Percentiles rank a stretch among this genome's conserved stretches.
phyloP scores from a whole-genome alignment of 1,284 basidiomycete genomes.

The Ustilago trichophora region DNA sequence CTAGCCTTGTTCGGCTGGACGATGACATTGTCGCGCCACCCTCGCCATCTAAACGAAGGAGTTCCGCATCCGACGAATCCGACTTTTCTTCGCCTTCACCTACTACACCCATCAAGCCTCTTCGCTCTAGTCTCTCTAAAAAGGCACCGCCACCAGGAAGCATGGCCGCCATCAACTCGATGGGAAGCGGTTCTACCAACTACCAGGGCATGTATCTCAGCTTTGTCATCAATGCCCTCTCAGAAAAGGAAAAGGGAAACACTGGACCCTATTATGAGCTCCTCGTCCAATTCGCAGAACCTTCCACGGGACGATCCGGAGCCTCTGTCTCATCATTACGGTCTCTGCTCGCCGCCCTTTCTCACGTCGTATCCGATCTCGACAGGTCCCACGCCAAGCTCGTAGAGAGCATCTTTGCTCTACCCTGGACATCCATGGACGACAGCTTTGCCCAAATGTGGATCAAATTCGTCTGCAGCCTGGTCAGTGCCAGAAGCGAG shows the following conservation, averaged over 20 bases:
- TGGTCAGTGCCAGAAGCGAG: conserved; percentile 91
- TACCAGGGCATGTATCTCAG: conserved; percentile 80
- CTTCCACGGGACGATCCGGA: conserved; percentile 26
- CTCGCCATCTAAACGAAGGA: conserved; percentile 36
- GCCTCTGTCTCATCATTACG: conserved; percentile 55
- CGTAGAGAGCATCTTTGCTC: conserved; percentile 83
- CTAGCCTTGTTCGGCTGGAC: conserved; percentile 12
- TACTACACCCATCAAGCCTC: conserved; percentile 25
- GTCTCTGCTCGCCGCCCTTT: conserved; percentile 69
- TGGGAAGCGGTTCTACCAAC: conserved; percentile 19
- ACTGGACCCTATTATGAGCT: conserved; percentile 69
- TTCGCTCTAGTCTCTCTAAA: conserved; percentile 40
- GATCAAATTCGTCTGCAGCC: conserved; percentile 80
- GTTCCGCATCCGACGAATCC: conserved; percentile 25
- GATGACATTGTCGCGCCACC: conserved; percentile 5
- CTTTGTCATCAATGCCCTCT: conserved; percentile 82
- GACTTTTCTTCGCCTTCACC: conserved; percentile 31
- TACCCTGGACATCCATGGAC: conserved; percentile 87
- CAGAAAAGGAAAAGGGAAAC: conserved; percentile 73
- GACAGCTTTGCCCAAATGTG: conserved; percentile 74
- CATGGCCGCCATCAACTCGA: conserved; percentile 38
- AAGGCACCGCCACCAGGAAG: conserved; percentile 36
- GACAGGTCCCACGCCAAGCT: conserved; percentile 80
- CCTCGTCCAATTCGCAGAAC: conserved; percentile 69
- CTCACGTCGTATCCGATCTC: conserved; percentile 74